These are phyloP conservation scores for Coemansia sp. DNA, from an alignment of 371 early-diverging fungal species.

Conservation along the genomic window DNA sequence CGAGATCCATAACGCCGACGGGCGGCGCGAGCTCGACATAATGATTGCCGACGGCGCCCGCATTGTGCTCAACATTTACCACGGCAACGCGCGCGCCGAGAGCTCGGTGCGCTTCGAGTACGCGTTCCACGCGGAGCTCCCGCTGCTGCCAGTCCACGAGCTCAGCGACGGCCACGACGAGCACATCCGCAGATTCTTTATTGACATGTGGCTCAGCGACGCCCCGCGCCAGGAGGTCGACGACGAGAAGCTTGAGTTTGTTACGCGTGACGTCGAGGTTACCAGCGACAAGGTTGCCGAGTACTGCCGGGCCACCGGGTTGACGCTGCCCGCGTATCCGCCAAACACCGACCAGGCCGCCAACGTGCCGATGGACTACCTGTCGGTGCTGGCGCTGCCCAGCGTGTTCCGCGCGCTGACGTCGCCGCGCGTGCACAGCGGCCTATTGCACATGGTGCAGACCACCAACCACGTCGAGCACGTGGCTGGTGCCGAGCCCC, in stretches of 20 bases:
- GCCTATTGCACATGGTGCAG: slow-evolving; percentile 25
- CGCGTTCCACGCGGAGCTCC: slow-evolving; percentile 76
- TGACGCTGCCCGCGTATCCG: slow-evolving; percentile 17
- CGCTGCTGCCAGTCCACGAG: slow-evolving; percentile 89
- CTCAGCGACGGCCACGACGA: slow-evolving; percentile 90
- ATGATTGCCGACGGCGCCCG: background rate
- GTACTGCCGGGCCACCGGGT: slow-evolving; percentile 19
- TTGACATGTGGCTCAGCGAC: slow-evolving; percentile 62
- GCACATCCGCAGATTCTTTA: slow-evolving; percentile 87
- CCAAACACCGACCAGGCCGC: slow-evolving; percentile 28
- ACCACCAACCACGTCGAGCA: slow-evolving; percentile 4
- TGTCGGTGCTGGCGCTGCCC: slow-evolving; percentile 23
- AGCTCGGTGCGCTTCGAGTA: slow-evolving; percentile 64
- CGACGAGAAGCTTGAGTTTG: slow-evolving; percentile 5
- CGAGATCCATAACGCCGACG: background rate
- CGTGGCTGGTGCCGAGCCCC: slow-evolving; percentile 48
- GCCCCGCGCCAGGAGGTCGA: slow-evolving; percentile 10
- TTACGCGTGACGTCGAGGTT: slow-evolving; percentile 6
- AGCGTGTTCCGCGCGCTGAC: slow-evolving; percentile 17
- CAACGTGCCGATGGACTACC: slow-evolving; percentile 29
- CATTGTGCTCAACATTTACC: slow-evolving; percentile 9
- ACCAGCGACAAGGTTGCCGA: slow-evolving; percentile 55
- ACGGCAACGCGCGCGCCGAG: slow-evolving; percentile 4
- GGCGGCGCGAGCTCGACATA: slow-evolving; percentile 13
- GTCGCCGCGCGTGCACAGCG: background rate